phyloP scores from a whole-genome alignment of 169 alveolate genomes.

The Blepharisma undulans region DNA sequence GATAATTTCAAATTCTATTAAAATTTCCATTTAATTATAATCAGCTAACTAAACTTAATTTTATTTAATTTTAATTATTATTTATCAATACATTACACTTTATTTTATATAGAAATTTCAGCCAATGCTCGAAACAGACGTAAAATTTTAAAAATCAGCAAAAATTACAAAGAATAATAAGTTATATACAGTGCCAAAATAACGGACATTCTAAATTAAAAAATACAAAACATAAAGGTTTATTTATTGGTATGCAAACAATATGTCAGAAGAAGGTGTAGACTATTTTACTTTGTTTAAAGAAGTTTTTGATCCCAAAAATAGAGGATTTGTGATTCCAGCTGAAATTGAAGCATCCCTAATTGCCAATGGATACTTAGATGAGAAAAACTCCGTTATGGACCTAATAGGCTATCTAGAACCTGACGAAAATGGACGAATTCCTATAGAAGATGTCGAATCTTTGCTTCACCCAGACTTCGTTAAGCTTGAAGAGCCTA shows the following conservation, averaged over 20 bases:
- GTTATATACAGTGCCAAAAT: background rate
- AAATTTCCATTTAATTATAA: background rate
- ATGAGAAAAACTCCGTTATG: conserved; percentile 16
- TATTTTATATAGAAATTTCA: too few species aligned
- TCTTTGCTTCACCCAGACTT: conserved; percentile 23
- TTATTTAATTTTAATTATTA: too few species aligned
- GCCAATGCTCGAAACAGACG: too few species aligned
- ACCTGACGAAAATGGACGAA: conserved; percentile 19
- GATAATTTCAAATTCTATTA: background rate
- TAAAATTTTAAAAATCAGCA: too few species aligned
- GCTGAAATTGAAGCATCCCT: conserved; percentile 22
- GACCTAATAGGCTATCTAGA: conserved; percentile 24
- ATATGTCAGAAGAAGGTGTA: background rate
- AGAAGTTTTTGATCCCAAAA: conserved; percentile 36
- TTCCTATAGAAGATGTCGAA: conserved; percentile 13
- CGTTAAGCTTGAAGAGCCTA: conserved; percentile 21
- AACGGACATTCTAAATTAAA: background rate
- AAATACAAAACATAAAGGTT: background rate
- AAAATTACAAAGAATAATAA: background rate
- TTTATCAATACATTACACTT: too few species aligned
- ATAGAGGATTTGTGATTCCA: conserved; percentile 10
- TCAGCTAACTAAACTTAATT: too few species aligned
- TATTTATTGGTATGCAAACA: background rate
- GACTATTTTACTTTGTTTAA: conserved; percentile 10
- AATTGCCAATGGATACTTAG: conserved; percentile 39